These are phyloP conservation scores for Aureobasidium musti DNA, from an alignment of 2,329 filamentous ascomycete species.

Conservation along the genomic window DNA sequence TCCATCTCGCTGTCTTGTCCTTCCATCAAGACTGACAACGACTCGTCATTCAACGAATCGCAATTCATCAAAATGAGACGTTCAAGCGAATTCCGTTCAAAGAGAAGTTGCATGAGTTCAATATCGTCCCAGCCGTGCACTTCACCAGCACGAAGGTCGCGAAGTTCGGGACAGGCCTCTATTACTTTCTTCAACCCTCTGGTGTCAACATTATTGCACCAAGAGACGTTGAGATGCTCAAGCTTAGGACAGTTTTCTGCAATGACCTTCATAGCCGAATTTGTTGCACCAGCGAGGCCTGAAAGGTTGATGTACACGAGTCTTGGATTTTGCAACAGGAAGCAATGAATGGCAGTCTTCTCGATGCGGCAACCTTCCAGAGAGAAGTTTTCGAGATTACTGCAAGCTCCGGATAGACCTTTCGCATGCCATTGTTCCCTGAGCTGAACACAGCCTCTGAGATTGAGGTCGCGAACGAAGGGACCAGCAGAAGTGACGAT, in stretches of 20 bases:
- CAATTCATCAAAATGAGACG: conserved; percentile 81
- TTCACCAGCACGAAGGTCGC: conserved; percentile 79
- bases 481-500: conserved; percentile 84
- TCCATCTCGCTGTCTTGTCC: conserved; percentile 77
- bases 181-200: conserved; percentile 72
- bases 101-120: conserved; percentile 72
- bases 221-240: conserved; percentile 86
- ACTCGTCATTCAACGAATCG: conserved; percentile 72
- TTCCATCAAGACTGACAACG: conserved; percentile 71
- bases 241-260: conserved; percentile 76
- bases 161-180: conserved; percentile 69
- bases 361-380: conserved; percentile 89
- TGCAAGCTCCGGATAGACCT: conserved; percentile 78
- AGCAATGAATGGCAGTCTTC: conserved; percentile 73
- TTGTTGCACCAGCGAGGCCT: conserved; percentile 75
- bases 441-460: conserved; percentile 87
- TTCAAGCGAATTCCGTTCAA: conserved; percentile 77
- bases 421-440: conserved; percentile 76
- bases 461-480: conserved; percentile 86
- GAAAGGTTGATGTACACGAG: conserved; percentile 86
- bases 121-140: conserved; percentile 75
- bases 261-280: conserved; percentile 83
- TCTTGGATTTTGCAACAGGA: conserved; percentile 72
- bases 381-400: conserved; percentile 82
- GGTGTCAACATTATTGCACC: conserved; percentile 85